Conservation (phyloP, 345 rosid species). For the Lepidium aucheri region DNA sequence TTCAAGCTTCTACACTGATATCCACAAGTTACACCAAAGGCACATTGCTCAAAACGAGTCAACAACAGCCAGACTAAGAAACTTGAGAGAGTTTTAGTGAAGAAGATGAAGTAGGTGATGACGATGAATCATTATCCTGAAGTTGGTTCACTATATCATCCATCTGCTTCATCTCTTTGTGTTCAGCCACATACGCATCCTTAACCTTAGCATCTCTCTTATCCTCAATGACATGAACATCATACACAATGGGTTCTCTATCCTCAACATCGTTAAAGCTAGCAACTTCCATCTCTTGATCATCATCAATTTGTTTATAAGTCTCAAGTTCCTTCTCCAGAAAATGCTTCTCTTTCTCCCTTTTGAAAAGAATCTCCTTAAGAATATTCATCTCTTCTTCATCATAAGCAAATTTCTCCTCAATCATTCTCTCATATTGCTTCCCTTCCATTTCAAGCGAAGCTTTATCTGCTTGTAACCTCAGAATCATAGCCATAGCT, state of each 20-base stretch:
- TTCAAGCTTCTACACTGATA: neutral
- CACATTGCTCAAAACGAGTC: neutral
- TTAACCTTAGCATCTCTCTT: conserved; percentile 17
- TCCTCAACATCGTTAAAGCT: neutral
- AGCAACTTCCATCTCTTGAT: neutral
- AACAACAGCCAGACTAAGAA: neutral
- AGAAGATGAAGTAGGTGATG: conserved; percentile 27
- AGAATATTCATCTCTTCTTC: conserved; percentile 80
- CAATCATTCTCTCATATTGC: conserved; percentile 81
- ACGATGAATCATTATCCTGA: conserved; percentile 26
- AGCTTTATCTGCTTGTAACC: conserved; percentile 81
- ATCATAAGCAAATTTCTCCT: conserved; percentile 74
- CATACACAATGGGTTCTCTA: conserved; percentile 42
- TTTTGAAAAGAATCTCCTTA: conserved; percentile 68
- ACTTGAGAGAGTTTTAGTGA: neutral
- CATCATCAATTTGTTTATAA: conserved; percentile 43
- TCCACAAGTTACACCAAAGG: neutral
- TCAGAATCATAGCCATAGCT: conserved; percentile 86
- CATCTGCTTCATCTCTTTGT: conserved; percentile 36
- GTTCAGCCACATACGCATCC: conserved; percentile 29
- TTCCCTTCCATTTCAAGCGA: conserved; percentile 75
- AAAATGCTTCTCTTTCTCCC: conserved; percentile 70
- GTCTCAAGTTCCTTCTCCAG: conserved; percentile 75
- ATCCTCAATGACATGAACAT: conserved; percentile 69
- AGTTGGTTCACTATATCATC: conserved; percentile 44